Conservation (phyloP, 148 eudicot genomes). For the Arctostaphylos glauca region DNA sequence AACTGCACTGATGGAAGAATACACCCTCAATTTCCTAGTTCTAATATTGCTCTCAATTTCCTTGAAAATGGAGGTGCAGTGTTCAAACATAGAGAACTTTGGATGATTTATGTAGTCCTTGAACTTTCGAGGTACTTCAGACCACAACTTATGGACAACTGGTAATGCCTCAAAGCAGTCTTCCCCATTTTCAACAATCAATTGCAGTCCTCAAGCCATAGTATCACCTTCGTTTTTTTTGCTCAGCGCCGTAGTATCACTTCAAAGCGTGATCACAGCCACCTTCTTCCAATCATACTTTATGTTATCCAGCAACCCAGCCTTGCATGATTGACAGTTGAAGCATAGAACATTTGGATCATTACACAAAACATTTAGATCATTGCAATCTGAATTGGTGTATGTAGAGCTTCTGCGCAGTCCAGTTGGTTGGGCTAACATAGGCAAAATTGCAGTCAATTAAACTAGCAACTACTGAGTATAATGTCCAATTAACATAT, state of each 20-base stretch:
- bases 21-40: too few species aligned
- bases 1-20: too few species aligned
- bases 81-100: too few species aligned
- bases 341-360: conserved; percentile 51
- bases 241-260: too few species aligned
- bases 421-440: conserved; percentile 71
- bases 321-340: conserved; percentile 83
- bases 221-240: too few species aligned
- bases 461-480: too few species aligned
- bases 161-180: conserved; percentile 77
- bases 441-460: conserved; percentile 51
- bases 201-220: too few species aligned
- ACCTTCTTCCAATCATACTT: conserved; percentile 86
- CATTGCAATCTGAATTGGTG: conserved; percentile 53
- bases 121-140: conserved; percentile 79
- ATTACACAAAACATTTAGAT: conserved; percentile 64
- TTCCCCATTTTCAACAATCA: conserved; percentile 82
- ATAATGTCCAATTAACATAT: too few species aligned
- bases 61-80: too few species aligned
- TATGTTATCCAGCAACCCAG: conserved; percentile 77
- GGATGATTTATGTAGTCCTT: conserved; percentile 83
- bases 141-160: conserved; percentile 73
- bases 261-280: conserved; percentile 64
- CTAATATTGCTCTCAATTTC: too few species aligned
- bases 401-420: conserved; percentile 10